Evolutionary conservation across 2,329 filamentous ascomycete species (phyloP).

Genomic region (Fonsecaea erecta): DNA sequence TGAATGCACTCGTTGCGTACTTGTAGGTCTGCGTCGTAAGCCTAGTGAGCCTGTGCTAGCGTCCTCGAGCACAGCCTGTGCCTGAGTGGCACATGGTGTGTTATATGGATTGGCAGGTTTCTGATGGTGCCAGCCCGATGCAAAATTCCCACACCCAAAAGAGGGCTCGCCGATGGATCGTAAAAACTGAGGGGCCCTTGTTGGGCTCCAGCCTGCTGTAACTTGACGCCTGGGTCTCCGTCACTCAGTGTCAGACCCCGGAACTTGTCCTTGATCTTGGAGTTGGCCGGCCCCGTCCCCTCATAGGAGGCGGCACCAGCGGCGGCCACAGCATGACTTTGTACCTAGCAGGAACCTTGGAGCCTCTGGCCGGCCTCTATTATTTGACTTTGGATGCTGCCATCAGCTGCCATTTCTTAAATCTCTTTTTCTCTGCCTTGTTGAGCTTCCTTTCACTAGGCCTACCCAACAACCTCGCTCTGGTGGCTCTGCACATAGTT

Average conservation of each 20-base stretch:
- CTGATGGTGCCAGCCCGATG: slow-evolving; percentile 10
- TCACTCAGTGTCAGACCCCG: background rate
- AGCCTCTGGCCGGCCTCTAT: background rate
- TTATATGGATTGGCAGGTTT: slow-evolving; percentile 3
- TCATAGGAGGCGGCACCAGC: background rate
- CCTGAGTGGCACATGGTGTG: slow-evolving; percentile 1
- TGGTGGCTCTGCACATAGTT: slow-evolving; percentile 8
- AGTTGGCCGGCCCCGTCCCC: background rate
- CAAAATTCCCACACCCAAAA: slow-evolving; percentile 2
- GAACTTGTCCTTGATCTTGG: slow-evolving; percentile 2
- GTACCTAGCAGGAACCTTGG: background rate
- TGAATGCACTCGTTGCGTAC: background rate
- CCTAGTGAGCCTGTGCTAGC: background rate
- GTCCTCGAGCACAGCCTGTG: slow-evolving; percentile 14
- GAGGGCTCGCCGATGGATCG: slow-evolving; percentile 9
- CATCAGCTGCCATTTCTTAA: background rate
- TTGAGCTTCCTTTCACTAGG: background rate
- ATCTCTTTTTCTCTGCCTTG: background rate
- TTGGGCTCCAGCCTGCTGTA: slow-evolving; percentile 10
- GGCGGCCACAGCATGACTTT: background rate
- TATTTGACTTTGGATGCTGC: background rate
- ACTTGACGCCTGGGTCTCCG: background rate
- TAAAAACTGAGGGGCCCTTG: slow-evolving; percentile 7
- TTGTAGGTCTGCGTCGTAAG: slow-evolving; percentile 9
- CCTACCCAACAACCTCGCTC: background rate